phyloP scores from a whole-genome alignment of 1,284 basidiomycete species.

The Neolentinus lepideus region DNA sequence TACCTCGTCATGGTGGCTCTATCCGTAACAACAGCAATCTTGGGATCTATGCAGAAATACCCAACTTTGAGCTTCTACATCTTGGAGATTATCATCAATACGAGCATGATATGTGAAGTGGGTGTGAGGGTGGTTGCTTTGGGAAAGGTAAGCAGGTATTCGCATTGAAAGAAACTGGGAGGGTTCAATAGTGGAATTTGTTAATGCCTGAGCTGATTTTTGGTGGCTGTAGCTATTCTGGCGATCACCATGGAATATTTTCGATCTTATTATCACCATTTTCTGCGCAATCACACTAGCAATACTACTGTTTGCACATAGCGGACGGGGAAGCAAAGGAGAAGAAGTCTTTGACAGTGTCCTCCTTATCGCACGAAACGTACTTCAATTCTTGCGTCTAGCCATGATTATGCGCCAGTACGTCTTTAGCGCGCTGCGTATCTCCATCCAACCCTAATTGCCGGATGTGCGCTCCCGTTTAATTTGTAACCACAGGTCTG shows the following conservation, averaged over 20 bases:
- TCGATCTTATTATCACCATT: conserved; percentile 79
- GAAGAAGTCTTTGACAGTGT: conserved; percentile 91
- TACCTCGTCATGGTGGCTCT: conserved; percentile 88
- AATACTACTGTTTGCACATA: conserved; percentile 78
- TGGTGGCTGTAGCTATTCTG: conserved; percentile 77
- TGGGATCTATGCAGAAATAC: conserved; percentile 77
- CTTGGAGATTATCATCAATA: conserved; percentile 87
- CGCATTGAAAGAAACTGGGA: neutral
- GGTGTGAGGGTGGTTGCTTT: conserved; percentile 84
- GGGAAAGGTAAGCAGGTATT: conserved; percentile 61
- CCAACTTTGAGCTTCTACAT: conserved; percentile 82
- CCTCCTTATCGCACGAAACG: conserved; percentile 83
- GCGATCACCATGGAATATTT: conserved; percentile 84
- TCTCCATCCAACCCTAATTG: conserved; percentile 5
- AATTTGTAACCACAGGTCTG: conserved; percentile 54
- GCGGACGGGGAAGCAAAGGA: conserved; percentile 70
- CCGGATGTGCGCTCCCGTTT: neutral
- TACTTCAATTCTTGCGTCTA: conserved; percentile 85
- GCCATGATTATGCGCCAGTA: conserved; percentile 89
- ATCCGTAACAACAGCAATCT: conserved; percentile 85
- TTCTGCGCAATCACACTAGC: conserved; percentile 86
- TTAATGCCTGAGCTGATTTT: no score
- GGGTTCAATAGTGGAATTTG: no score
- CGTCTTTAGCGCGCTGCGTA: conserved; percentile 20
- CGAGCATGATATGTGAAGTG: conserved; percentile 90